Conservation (phyloP, 2,329 filamentous ascomycete species). For the Trichoderma sp. region DNA sequence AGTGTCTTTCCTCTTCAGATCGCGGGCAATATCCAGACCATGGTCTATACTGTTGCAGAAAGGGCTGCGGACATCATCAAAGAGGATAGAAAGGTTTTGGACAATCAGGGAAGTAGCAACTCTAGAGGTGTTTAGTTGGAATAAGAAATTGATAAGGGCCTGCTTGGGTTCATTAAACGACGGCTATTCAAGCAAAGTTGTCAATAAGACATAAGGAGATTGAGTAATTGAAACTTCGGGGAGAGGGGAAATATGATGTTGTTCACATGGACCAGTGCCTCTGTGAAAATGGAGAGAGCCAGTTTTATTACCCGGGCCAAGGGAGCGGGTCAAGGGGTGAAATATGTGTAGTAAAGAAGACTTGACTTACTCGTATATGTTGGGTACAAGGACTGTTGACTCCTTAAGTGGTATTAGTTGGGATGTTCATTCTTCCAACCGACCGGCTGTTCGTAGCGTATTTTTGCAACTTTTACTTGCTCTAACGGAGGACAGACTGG, state of each 20-base stretch:
- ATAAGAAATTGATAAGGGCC: no score
- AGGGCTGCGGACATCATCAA: slow-evolving; percentile 40
- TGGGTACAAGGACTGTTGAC: neutral
- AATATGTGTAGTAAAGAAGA: neutral
- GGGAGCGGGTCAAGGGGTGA: neutral
- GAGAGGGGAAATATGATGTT: neutral
- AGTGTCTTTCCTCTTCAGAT: slow-evolving; percentile 46
- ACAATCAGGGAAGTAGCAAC: neutral
- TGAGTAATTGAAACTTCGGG: neutral
- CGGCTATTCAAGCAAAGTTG: neutral
- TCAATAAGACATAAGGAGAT: neutral
- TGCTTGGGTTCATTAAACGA: neutral
- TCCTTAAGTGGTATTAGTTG: neutral
- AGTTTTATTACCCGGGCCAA: neutral
- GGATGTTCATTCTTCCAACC: neutral
- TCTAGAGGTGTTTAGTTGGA: neutral
- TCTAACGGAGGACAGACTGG: neutral
- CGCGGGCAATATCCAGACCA: slow-evolving; percentile 33
- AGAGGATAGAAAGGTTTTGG: slow-evolving; percentile 8
- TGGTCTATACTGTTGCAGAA: slow-evolving; percentile 36
- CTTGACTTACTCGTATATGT: neutral
- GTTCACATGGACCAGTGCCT: neutral
- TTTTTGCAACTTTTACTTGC: neutral
- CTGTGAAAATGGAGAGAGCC: neutral
- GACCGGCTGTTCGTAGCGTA: neutral